Evolutionary conservation across 495 filamentous ascomycete species (phyloP).

Genomic region (Haplographium delicatum): DNA sequence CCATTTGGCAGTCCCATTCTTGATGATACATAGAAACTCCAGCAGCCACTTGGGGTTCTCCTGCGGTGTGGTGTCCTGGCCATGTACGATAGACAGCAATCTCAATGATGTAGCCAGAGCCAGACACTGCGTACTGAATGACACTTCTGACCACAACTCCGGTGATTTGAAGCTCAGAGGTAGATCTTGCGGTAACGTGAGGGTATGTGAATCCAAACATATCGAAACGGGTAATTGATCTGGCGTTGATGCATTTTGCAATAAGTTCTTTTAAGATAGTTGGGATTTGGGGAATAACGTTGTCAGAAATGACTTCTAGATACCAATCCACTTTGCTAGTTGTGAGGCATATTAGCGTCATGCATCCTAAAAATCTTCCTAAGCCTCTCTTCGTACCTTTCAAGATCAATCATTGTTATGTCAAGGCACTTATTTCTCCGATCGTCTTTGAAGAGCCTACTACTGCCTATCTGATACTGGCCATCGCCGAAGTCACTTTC

Average conservation of each 20-base stretch:
- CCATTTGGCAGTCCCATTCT: slow-evolving; percentile 37
- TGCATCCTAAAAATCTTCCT: background rate
- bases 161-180: slow-evolving; percentile 18
- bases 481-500: too few species aligned
- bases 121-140: slow-evolving; percentile 41
- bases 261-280: slow-evolving; percentile 1
- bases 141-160: slow-evolving; percentile 45
- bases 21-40: slow-evolving; percentile 44
- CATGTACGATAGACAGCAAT: slow-evolving; percentile 52
- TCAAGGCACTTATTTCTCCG: slow-evolving; percentile 27
- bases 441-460: slow-evolving; percentile 11
- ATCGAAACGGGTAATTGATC: slow-evolving; percentile 2
- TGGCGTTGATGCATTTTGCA: background rate
- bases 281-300: background rate
- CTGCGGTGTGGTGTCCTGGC: slow-evolving; percentile 19
- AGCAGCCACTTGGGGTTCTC: slow-evolving; percentile 29
- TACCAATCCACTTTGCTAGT: slow-evolving; percentile 36
- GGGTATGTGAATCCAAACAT: slow-evolving; percentile 20
- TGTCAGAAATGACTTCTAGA: slow-evolving; percentile 32
- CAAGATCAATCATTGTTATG: slow-evolving; percentile 32
- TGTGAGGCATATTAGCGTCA: background rate
- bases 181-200: background rate
- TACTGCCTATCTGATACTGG: slow-evolving; percentile 18
- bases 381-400: slow-evolving; percentile 29
- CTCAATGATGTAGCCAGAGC: slow-evolving; percentile 48